phyloP scores from a whole-genome alignment of 495 filamentous ascomycete species.

The Podospora pseudoanserina region DNA sequence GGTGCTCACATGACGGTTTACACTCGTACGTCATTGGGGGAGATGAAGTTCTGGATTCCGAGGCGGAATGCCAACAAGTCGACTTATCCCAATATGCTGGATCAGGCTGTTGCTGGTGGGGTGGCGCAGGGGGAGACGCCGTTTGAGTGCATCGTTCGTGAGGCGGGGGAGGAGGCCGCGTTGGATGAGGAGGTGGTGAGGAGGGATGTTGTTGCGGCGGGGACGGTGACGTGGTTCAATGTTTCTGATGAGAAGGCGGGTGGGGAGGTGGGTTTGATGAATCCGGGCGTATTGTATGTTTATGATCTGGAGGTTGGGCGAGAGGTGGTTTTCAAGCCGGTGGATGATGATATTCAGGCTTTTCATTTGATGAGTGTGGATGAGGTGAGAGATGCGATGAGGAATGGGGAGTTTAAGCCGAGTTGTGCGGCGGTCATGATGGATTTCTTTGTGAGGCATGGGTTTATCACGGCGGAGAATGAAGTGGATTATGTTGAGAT shows the following conservation, averaged over 20 bases:
- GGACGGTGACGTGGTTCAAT: conserved; percentile 42
- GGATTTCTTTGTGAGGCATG: conserved; percentile 55
- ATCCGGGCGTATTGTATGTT: conserved; percentile 46
- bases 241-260: conserved; percentile 31
- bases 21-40: conserved; percentile 18
- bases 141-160: conserved; percentile 49
- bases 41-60: conserved; percentile 51
- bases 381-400: conserved; percentile 44
- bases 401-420: conserved; percentile 51
- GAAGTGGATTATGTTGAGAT: conserved; percentile 52
- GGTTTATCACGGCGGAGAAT: conserved; percentile 47
- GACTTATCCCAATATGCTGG: conserved; percentile 53
- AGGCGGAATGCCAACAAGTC: conserved; percentile 43
- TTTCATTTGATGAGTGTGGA: conserved; percentile 48
- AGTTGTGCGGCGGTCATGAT: conserved; percentile 49
- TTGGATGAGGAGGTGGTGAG: conserved; percentile 34
- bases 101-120: conserved; percentile 55
- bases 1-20: conserved; percentile 53
- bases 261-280: conserved; percentile 52
- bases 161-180: conserved; percentile 54
- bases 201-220: conserved; percentile 30
- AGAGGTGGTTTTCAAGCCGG: conserved; percentile 39
- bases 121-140: conserved; percentile 42
- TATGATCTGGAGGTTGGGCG: conserved; percentile 48
- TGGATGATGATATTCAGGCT: conserved; percentile 51